phyloP scores from a whole-genome alignment of 73 alveolate genomes.

The Paramecium tetraurelia region DNA sequence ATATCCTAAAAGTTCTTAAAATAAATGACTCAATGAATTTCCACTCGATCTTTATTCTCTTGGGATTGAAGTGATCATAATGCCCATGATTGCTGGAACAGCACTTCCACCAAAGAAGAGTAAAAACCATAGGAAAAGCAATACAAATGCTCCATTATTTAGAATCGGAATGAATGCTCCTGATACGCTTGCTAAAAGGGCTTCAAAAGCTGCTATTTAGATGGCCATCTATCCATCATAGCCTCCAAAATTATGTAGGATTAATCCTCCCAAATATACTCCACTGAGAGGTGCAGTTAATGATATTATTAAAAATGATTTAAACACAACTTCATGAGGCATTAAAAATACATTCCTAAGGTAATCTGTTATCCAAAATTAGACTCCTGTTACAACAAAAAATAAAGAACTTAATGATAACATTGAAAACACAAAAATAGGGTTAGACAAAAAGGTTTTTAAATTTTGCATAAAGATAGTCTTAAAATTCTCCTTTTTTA shows the following conservation, averaged over 20 bases:
- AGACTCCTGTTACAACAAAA: slow-evolving; percentile 92
- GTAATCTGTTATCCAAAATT: slow-evolving; percentile 95
- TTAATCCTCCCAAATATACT: slow-evolving; percentile 82
- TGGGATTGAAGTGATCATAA: slow-evolving; percentile 82
- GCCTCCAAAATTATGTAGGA: slow-evolving; percentile 84
- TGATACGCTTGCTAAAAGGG: slow-evolving; percentile 69
- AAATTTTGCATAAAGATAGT: background rate
- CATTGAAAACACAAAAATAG: slow-evolving; percentile 40
- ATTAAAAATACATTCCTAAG: slow-evolving; percentile 74
- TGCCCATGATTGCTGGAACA: slow-evolving; percentile 91
- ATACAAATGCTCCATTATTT: slow-evolving; percentile 56
- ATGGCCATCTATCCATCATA: slow-evolving; percentile 81
- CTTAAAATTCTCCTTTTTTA: background rate
- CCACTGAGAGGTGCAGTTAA: slow-evolving; percentile 93
- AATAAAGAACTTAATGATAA: slow-evolving; percentile 82
- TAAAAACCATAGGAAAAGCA: slow-evolving; percentile 81
- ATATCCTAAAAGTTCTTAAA: slow-evolving; percentile 89
- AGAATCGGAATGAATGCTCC: slow-evolving; percentile 75
- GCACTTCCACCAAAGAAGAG: slow-evolving; percentile 90
- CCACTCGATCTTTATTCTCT: slow-evolving; percentile 82
- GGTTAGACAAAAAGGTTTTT: slow-evolving; percentile 4
- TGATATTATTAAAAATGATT: slow-evolving; percentile 72
- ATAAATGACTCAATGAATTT: slow-evolving; percentile 84
- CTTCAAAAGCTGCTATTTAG: slow-evolving; percentile 65
- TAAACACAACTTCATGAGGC: slow-evolving; percentile 70